These are phyloP conservation scores for Calonectria honghensis DNA, from an alignment of 2,329 filamentous ascomycete genomes.

Conservation along the genomic window DNA sequence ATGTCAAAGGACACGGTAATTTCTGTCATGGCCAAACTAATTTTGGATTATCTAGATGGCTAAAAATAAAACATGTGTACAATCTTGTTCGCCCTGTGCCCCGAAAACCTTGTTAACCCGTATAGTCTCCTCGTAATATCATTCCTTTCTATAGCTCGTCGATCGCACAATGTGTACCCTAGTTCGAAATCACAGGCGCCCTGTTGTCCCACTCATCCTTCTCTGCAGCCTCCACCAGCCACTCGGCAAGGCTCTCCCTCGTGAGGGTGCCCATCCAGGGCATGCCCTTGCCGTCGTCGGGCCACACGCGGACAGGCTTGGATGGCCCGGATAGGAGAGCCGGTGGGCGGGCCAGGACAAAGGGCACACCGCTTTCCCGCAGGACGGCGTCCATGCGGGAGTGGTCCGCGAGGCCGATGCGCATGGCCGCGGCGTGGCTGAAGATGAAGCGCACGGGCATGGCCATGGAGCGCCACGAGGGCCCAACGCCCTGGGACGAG, in stretches of 20 bases:
- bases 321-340: slow-evolving; percentile 64
- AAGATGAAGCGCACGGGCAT: slow-evolving; percentile 67
- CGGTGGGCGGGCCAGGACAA: slow-evolving; percentile 66
- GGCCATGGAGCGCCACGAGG: slow-evolving; percentile 65
- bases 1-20: too few species aligned
- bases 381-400: slow-evolving; percentile 66
- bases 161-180: not conserved
- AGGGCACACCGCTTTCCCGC: slow-evolving; percentile 53
- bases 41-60: not conserved
- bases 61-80: not conserved
- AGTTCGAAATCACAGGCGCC: slow-evolving; percentile 69
- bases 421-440: slow-evolving; percentile 66
- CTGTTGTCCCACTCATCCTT: slow-evolving; percentile 63
- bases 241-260: slow-evolving; percentile 65
- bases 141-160: not conserved
- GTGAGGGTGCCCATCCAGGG: slow-evolving; percentile 62
- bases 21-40: not conserved
- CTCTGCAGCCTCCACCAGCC: slow-evolving; percentile 66
- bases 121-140: not conserved
- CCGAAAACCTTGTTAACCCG: not conserved
- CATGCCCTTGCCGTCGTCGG: slow-evolving; percentile 64
- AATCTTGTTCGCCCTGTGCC: not conserved
- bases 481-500: slow-evolving; percentile 69
- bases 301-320: slow-evolving; percentile 61
- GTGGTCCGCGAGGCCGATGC: slow-evolving; percentile 68